Percentiles rank a stretch among this genome's conserved stretches.
These are phyloP conservation scores for Cardiospermum halicacabum DNA, from an alignment of 345 rosid species.

Conservation along the genomic window DNA sequence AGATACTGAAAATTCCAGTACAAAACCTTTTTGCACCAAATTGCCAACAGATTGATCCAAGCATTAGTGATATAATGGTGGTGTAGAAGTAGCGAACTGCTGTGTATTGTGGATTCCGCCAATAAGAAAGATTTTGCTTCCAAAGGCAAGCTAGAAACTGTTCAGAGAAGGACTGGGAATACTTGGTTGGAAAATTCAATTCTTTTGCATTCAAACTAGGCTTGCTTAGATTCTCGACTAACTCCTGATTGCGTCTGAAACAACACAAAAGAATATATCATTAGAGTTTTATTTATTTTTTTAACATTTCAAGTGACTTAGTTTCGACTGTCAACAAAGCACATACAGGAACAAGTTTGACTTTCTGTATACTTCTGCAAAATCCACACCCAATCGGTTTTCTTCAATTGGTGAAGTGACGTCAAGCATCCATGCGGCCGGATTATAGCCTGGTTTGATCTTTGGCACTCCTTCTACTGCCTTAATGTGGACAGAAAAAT, in stretches of 20 bases:
- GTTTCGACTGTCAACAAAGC: constrained; percentile 11
- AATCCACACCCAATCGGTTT: constrained; percentile 64
- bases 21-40: constrained; percentile 80
- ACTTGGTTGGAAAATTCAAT: constrained; percentile 74
- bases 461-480: constrained; percentile 80
- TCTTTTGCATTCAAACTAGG: constrained; percentile 61
- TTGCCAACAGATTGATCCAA: constrained; percentile 96
- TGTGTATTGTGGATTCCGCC: constrained; percentile 95
- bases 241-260: constrained; percentile 62
- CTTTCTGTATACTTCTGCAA: constrained; percentile 77
- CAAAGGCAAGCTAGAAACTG: constrained; percentile 91
- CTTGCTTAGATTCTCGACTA: constrained; percentile 72
- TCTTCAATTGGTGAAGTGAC: constrained; percentile 80
- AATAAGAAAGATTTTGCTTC: constrained; percentile 94
- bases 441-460: constrained; percentile 77
- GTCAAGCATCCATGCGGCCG: constrained; percentile 99
- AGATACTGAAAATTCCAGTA: constrained; percentile 1
- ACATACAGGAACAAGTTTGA: constrained; percentile 74
- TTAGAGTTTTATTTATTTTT: not conserved
- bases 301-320: not conserved
- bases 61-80: constrained; percentile 82
- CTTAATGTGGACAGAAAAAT: constrained; percentile 29
- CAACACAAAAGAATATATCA: constrained; percentile 6
- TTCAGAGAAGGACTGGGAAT: constrained; percentile 62
- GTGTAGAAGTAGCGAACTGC: constrained; percentile 98